Evolutionary conservation across 441 rosid genomes (phyloP), one percentile per base, ranked within the genome.

Genomic region (Viola pubescens): DNA sequence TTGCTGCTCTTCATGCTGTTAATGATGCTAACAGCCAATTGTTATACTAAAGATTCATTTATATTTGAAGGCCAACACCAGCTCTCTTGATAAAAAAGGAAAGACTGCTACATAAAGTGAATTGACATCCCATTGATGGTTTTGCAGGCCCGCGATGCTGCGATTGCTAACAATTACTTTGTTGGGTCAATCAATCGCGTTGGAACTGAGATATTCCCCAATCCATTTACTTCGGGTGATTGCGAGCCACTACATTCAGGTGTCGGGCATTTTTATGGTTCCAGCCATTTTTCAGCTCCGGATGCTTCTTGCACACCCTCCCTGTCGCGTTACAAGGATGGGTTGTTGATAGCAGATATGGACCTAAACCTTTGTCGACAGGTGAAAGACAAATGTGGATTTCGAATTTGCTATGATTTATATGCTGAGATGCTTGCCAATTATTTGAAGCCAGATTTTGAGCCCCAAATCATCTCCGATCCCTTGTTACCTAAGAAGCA

Each of bases 261-360:
- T 68, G 88, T 90, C 42, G 98, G 94, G 12, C 98, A 94, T 77
- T 94, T 90, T 68, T 89, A 85, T 46, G 98, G 98, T 26, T 90
- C 97, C n/a, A 90, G 96, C 71, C 71, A 90, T 77, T 83, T 90
- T 72, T 90, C 99, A 56, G 87, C 95, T 7, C 97, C 97, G 0
- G 97, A 94, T 77, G 88, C 96, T 52, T 88, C 97, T 6, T 90
- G 97, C 82, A 82, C 96, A 0, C 91, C 96, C 58, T 88, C 91
- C 48, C 76, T 94, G 64, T 83, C 96, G 7, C 95, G 88, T 40
- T 62, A 60, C 75, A 86, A 68, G 69, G 97, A 90, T 54, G 97
- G 99, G 4, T 61, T 92, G 70, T 12, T 90, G 81, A 79, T 90
- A 61, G 73, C 95, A 0, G 95, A 94, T 65, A 86, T 94, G 94